phyloP scores from a whole-genome alignment of 495 filamentous ascomycete genomes.

The Penicillium coprophilum region DNA sequence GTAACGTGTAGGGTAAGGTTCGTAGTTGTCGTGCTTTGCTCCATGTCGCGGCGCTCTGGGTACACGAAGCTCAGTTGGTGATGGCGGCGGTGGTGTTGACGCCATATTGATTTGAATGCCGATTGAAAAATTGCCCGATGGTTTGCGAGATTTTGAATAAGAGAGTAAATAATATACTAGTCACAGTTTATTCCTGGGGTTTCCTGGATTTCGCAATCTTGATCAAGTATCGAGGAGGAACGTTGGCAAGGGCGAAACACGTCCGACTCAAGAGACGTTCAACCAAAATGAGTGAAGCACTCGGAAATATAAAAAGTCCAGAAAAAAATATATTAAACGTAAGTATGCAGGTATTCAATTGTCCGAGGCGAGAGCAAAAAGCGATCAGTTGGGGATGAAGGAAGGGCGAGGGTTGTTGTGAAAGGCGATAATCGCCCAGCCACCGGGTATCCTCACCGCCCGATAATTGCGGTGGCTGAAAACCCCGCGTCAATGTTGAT shows the following conservation, averaged over 20 bases:
- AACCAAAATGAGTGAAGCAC: neutral
- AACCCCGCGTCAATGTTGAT: constrained; percentile 26
- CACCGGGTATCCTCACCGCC: constrained; percentile 22
- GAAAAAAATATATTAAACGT: neutral
- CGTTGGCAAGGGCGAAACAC: constrained; percentile 17
- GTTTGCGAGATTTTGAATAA: neutral
- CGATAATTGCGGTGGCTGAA: constrained; percentile 16
- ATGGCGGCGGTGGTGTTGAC: constrained; percentile 65
- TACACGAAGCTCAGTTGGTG: constrained; percentile 51
- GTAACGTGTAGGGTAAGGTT: constrained; percentile 60
- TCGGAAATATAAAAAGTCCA: neutral
- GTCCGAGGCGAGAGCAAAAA: constrained; percentile 6
- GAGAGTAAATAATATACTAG: neutral
- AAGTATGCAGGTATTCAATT: constrained; percentile 2
- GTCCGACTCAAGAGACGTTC: neutral
- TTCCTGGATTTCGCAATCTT: neutral
- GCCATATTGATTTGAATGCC: constrained; percentile 44
- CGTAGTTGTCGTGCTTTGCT: constrained; percentile 63
- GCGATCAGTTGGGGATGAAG: constrained; percentile 15
- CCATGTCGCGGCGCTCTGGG: constrained; percentile 75
- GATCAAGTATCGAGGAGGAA: constrained; percentile 9
- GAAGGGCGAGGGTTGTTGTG: constrained; percentile 23
- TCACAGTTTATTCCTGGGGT: neutral
- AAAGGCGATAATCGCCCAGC: constrained; percentile 28
- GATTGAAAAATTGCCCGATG: constrained; percentile 3